phyloP scores from a whole-genome alignment of 768 basidiomycete genomes.

The Sporobolomyces pararoseus region DNA sequence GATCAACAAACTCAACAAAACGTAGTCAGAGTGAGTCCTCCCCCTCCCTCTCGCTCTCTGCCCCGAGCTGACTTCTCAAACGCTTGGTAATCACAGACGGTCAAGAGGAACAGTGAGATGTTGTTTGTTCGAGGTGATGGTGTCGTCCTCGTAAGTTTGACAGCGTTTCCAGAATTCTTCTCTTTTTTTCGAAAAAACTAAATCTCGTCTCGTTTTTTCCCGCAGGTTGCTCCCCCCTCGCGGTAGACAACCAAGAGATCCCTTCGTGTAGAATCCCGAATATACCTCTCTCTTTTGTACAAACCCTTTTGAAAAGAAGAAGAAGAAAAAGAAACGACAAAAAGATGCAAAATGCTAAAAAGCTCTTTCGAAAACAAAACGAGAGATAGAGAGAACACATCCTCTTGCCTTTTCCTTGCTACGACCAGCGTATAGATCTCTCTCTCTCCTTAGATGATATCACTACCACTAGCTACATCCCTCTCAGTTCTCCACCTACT shows the following conservation, averaged over 20 bases:
- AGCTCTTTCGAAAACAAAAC: too few species aligned
- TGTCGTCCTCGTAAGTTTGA: slow-evolving; percentile 82
- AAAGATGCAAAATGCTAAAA: too few species aligned
- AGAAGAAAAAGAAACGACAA: too few species aligned
- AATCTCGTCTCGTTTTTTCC: neutral
- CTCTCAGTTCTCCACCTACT: slow-evolving; percentile 32
- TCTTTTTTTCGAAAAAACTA: neutral
- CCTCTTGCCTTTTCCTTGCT: too few species aligned
- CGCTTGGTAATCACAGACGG: slow-evolving; percentile 60
- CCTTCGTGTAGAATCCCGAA: neutral
- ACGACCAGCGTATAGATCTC: too few species aligned
- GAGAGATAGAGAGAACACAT: too few species aligned
- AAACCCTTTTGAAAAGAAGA: too few species aligned
- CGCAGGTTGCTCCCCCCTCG: slow-evolving; percentile 38
- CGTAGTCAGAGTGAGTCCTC: slow-evolving; percentile 57
- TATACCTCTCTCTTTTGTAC: neutral
- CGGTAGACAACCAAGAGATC: slow-evolving; percentile 7
- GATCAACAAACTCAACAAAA: slow-evolving; percentile 62
- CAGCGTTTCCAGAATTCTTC: too few species aligned
- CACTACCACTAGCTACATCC: slow-evolving; percentile 38
- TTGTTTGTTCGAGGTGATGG: slow-evolving; percentile 95
- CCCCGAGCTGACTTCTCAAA: neutral
- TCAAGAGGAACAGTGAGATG: slow-evolving; percentile 94
- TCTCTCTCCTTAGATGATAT: slow-evolving; percentile 29
- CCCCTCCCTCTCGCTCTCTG: neutral